Base-by-base conservation (phyloP, 108 stramenopile genomes). In the Cylindrotheca fusiformis region DNA sequence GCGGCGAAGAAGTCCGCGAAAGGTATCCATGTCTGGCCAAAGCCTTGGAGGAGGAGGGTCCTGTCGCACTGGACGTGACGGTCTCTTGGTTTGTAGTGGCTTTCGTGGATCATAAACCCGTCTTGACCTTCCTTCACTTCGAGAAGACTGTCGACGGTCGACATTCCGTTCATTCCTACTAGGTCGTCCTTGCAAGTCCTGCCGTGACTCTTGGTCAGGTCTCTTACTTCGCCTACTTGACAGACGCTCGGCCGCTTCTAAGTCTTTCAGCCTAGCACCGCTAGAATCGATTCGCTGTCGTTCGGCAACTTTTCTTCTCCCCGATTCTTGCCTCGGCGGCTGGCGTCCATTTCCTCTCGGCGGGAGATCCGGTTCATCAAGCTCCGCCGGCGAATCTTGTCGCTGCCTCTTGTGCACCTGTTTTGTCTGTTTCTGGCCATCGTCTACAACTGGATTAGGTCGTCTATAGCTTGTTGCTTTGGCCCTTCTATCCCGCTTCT, bases 21-120 rank as follows among this genome's bases (percentile, higher is more conserved):
- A 93, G 26, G 86, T 84, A 36, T 85, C 84, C 20, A 90, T 80
- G 68, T 86, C 84, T 63, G 83, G 72, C 91, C 88, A 93, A 26
- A 84, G 59, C 36, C 6, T 41, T 41, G 36, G 14, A 47, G 72
- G 71, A 4, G 49, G 53, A 2, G 84, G 76, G 50, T 64, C 81
- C 2, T 44, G 33, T 29, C 33, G 6, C 10, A 14, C 6, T 41
- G 36, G 36, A 41, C 10, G 14, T 14, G 36, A 41, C 6, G 36
- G 10, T n/a, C n/a, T n/a, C 36, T 41, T 41, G 10, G 36, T 6
- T 6, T 41, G 6, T 14, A 41, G 3, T 0, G 30, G n/a, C 0
- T 50, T 17, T 3, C 55, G 55, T 14, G 48, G 57, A 27, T 56
- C 44, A 46, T 64, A 65, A 31, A 67, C 61, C 27, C 65, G 47